Percentiles rank a stretch among this genome's conserved stretches.
phyloP scores from a whole-genome alignment of 1,284 basidiomycete species.

The Trichosporon sp. region DNA sequence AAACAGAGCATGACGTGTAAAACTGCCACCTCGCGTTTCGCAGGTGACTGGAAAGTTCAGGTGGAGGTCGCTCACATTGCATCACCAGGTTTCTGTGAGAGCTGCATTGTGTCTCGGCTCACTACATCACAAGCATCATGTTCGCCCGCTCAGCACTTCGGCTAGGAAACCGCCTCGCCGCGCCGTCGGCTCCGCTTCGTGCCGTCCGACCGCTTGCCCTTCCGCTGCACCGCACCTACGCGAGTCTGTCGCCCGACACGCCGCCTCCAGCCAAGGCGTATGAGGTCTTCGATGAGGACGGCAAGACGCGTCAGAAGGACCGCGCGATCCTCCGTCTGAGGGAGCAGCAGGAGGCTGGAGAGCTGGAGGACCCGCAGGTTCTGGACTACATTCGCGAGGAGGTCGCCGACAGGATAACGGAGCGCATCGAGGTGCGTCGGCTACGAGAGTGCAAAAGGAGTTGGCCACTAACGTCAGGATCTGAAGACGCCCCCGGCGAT shows the following conservation, averaged over 20 bases:
- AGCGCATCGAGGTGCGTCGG: constrained; percentile 72
- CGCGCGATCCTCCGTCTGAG: constrained; percentile 66
- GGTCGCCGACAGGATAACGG: constrained; percentile 85
- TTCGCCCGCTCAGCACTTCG: constrained; percentile 10
- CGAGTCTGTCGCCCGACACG: constrained; percentile 49
- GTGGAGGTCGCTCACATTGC: constrained; percentile 20
- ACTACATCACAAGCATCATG: not conserved
- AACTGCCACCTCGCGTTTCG: not conserved
- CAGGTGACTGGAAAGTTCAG: constrained; percentile 12
- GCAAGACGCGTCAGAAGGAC: constrained; percentile 81
- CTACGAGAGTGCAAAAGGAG: not conserved
- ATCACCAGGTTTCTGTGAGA: constrained; percentile 12
- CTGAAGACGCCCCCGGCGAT: constrained; percentile 80
- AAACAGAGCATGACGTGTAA: constrained; percentile 6
- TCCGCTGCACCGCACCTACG: constrained; percentile 33
- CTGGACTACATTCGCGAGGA: constrained; percentile 94
- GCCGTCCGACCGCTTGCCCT: not conserved
- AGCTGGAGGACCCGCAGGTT: constrained; percentile 53
- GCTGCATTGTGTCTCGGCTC: not conserved
- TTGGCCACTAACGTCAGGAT: constrained; percentile 64
- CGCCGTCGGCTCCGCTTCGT: not conserved
- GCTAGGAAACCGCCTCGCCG: not conserved
- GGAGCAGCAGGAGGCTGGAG: constrained; percentile 59
- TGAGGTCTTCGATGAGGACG: constrained; percentile 83
- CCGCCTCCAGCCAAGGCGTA: constrained; percentile 61